A percentile compares a stretch with the other conserved stretches of the same genome.
Evolutionary conservation across 2,329 filamentous ascomycete species (phyloP).

Genomic region (Xylaria sp.): DNA sequence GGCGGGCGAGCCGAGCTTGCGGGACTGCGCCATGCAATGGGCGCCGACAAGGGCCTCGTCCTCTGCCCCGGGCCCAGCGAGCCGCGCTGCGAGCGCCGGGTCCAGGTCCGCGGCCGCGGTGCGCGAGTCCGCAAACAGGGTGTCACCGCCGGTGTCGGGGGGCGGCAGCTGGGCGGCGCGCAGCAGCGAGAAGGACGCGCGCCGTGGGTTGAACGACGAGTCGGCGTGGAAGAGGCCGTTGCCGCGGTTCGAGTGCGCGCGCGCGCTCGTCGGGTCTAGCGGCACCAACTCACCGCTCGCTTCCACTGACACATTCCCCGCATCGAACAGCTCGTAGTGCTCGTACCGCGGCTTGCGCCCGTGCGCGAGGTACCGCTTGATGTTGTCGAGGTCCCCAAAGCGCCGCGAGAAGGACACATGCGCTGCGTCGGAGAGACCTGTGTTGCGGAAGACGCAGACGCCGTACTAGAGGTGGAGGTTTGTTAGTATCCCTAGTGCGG

Average conservation of each 20-base stretch:
- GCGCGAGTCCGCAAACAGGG: constrained; percentile 59
- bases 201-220: constrained; percentile 59
- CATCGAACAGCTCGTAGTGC: constrained; percentile 61
- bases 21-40: constrained; percentile 59
- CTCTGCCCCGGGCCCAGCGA: constrained; percentile 27
- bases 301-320: constrained; percentile 52
- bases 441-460: constrained; percentile 56
- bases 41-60: constrained; percentile 51
- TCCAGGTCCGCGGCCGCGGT: constrained; percentile 56
- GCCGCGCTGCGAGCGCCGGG: constrained; percentile 40
- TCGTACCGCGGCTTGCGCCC: constrained; percentile 54
- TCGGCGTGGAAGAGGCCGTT: constrained; percentile 62
- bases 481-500: not conserved
- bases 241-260: constrained; percentile 42
- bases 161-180: constrained; percentile 57
- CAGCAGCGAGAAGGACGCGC: constrained; percentile 58
- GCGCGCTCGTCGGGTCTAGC: constrained; percentile 30
- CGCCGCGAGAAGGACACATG: constrained; percentile 57
- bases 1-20: constrained; percentile 56
- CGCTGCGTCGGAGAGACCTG: constrained; percentile 53
- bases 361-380: constrained; percentile 53
- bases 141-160: constrained; percentile 52
- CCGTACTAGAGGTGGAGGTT: constrained; percentile 50
- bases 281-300: not conserved
- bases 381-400: constrained; percentile 62